These are phyloP conservation scores for Lipomyces sp. DNA, from an alignment of 805 yeast species.

Conservation along the genomic window DNA sequence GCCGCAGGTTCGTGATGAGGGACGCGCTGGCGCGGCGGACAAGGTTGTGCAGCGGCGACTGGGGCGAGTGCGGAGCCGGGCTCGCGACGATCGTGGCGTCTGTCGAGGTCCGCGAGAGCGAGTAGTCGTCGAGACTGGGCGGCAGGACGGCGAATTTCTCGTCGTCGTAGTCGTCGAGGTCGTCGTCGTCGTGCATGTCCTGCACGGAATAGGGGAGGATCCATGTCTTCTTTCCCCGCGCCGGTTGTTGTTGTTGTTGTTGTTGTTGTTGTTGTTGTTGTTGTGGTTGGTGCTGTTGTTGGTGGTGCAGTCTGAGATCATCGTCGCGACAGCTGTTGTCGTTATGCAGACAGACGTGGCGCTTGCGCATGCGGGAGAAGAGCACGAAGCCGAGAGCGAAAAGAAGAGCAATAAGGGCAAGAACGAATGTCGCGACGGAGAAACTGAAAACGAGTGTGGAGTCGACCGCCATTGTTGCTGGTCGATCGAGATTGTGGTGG, in stretches of 20 bases:
- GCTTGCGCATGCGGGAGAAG: neutral
- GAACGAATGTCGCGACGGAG: neutral
- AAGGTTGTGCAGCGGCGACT: neutral
- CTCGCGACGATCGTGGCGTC: too few relatives aligned
- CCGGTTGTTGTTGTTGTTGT: too few relatives aligned
- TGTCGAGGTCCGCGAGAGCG: neutral
- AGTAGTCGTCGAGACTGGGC: neutral
- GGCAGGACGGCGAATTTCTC: too few relatives aligned
- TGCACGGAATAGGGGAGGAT: too few relatives aligned
- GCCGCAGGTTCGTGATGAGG: neutral
- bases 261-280: too few relatives aligned
- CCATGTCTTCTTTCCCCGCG: too few relatives aligned
- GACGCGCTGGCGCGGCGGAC: conserved; percentile 2
- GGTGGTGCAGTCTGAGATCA: too few relatives aligned
- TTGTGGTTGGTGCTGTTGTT: too few relatives aligned
- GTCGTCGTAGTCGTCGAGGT: conserved; percentile 5
- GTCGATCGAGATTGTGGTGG: too few relatives aligned
- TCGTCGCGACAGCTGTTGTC: too few relatives aligned
- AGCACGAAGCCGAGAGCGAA: conserved; percentile 1
- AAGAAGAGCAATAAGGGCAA: neutral
- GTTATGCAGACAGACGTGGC: neutral
- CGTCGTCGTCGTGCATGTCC: neutral
- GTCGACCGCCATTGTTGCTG: neutral
- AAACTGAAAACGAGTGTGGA: neutral
- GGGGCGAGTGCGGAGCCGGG: too few relatives aligned